Conservation (phyloP, 257 asterid genomes). For the Rehmannia glutinosa region DNA sequence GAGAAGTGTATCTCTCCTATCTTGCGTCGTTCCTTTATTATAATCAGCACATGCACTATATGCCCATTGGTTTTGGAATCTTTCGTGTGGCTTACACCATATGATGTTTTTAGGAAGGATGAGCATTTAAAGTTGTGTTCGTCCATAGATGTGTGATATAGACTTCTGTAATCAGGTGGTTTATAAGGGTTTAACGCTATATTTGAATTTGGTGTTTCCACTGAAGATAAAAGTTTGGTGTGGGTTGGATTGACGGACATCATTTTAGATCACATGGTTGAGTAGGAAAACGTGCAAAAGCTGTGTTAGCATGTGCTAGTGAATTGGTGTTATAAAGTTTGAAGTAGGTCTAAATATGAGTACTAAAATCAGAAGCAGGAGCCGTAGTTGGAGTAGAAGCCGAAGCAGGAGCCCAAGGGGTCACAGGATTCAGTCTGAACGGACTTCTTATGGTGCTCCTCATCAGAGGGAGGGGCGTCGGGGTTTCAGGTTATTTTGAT, state of each 20-base stretch:
- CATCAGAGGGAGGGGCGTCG: conserved; percentile 17
- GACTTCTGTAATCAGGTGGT: not conserved
- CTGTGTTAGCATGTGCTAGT: conserved; percentile 3
- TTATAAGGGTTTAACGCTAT: not conserved
- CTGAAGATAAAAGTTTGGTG: not conserved
- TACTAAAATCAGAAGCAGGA: conserved; percentile 11
- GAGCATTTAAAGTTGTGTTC: not conserved
- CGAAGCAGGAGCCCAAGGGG: conserved; percentile 20
- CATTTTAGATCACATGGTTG: conserved; percentile 14
- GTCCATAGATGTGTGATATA: not conserved
- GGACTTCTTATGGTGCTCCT: conserved; percentile 11
- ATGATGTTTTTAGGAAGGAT: not conserved
- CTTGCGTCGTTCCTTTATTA: not conserved
- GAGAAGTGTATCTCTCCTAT: not conserved
- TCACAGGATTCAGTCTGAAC: conserved; percentile 14
- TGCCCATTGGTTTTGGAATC: not conserved
- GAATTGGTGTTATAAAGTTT: not conserved
- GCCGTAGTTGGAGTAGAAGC: conserved; percentile 12
- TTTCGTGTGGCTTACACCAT: not conserved
- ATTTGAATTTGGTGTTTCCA: not conserved
- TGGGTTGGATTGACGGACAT: conserved; percentile 20
- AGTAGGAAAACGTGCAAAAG: conserved; percentile 14
- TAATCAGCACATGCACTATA: not conserved
- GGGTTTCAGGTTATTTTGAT: conserved; percentile 24
- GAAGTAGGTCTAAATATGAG: conserved; percentile 13